phyloP scores from a whole-genome alignment of 164 flowering plant genomes.

The Chimonanthus salicifolius region DNA sequence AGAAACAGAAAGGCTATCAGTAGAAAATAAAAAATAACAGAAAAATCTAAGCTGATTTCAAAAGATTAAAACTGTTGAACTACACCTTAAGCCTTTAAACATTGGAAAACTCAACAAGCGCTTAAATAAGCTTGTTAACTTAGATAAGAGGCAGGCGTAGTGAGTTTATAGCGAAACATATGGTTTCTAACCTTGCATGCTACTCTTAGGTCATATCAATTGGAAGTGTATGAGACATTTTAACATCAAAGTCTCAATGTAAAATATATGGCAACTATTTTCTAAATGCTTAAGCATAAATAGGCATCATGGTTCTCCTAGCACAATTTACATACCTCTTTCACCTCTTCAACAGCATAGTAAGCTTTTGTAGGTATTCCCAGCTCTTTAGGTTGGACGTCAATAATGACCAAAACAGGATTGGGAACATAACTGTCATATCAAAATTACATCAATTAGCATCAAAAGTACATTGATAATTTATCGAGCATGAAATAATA shows the following conservation, averaged over 20 bases:
- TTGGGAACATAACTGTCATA: conserved; percentile 76
- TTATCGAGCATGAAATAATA: too few species aligned
- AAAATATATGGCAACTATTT: not conserved
- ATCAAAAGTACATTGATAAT: too few species aligned
- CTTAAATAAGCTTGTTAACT: not conserved
- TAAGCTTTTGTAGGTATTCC: conserved; percentile 97
- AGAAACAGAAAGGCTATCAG: too few species aligned
- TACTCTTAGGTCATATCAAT: not conserved
- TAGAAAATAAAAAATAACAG: too few species aligned
- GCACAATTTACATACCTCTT: conserved; percentile 54
- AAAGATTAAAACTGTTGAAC: too few species aligned
- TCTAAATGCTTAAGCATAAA: not conserved
- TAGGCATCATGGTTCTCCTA: not conserved
- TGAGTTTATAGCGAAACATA: not conserved
- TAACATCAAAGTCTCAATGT: not conserved
- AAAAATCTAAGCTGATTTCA: too few species aligned
- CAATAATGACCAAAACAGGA: conserved; percentile 95
- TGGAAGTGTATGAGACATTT: not conserved
- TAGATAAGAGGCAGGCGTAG: not conserved
- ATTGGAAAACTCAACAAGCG: not conserved
- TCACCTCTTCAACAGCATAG: conserved; percentile 93
- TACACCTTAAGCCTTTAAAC: not conserved
- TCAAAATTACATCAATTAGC: not conserved
- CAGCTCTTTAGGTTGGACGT: conserved; percentile 93
- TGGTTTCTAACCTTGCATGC: not conserved